Conservation (phyloP, 352 stramenopile genomes). For the Elongisporangium senticosum region DNA sequence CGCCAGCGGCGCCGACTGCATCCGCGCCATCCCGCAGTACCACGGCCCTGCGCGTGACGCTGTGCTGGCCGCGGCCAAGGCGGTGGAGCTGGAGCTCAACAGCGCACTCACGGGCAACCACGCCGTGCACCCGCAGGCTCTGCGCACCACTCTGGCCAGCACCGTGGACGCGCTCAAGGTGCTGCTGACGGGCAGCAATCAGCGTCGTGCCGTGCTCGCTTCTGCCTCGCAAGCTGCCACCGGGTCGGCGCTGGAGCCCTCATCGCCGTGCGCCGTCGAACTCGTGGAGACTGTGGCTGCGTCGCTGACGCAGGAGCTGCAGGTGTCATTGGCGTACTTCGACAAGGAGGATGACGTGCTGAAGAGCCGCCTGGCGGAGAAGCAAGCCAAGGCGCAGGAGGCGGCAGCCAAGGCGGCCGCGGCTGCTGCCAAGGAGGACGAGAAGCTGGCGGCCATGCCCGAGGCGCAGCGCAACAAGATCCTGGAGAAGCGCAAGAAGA, state of each 20-base stretch:
- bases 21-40: conserved; percentile 77
- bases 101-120: conserved; percentile 19
- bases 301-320: conserved; percentile 42
- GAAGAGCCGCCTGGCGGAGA: conserved; percentile 45
- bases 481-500: conserved; percentile 78
- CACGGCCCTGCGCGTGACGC: conserved; percentile 73
- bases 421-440: conserved; percentile 74
- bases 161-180: conserved; percentile 51
- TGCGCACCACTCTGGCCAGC: conserved; percentile 53
- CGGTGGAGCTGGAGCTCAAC: conserved; percentile 75
- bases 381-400: conserved; percentile 56
- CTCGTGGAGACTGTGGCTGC: conserved; percentile 38
- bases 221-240: not conserved
- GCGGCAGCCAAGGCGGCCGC: conserved; percentile 64
- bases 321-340: conserved; percentile 51
- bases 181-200: conserved; percentile 46
- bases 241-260: conserved; percentile 6
- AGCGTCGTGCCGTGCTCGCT: conserved; percentile 36
- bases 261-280: conserved; percentile 31
- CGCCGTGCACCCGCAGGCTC: conserved; percentile 52
- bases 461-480: conserved; percentile 73
- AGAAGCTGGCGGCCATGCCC: conserved; percentile 72
- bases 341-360: conserved; percentile 52
- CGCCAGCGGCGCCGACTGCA: conserved; percentile 5
- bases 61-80: conserved; percentile 58